phyloP scores from a whole-genome alignment of 176 grass and related monocot species.

The Panicum miliaceum region DNA sequence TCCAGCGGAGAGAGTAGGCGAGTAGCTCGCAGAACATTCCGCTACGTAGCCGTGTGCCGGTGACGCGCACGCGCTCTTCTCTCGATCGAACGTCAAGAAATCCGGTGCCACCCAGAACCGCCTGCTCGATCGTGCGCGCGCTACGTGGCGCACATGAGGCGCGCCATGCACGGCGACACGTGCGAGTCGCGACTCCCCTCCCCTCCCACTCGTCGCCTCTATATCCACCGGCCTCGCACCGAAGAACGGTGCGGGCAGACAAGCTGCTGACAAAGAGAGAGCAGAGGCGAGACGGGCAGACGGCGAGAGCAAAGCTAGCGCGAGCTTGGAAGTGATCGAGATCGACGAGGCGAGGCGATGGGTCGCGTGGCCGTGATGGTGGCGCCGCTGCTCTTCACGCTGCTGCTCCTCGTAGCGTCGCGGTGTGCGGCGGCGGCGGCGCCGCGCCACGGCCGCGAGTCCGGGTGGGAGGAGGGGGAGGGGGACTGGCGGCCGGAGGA shows the following conservation, averaged over 20 bases:
- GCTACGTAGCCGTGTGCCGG: no score
- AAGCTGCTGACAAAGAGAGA: background rate
- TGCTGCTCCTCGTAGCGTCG: constrained; percentile 39
- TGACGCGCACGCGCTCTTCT: no score
- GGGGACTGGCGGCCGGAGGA: constrained; percentile 46
- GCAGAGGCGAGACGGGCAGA: background rate
- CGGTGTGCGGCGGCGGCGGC: constrained; percentile 11
- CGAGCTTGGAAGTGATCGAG: no score
- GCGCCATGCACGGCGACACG: constrained; percentile 54
- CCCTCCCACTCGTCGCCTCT: constrained; percentile 45
- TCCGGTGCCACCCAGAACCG: background rate
- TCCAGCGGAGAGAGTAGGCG: no score
- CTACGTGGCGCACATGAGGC: constrained; percentile 45
- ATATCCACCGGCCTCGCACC: background rate
- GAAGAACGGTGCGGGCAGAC: background rate
- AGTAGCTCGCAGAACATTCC: no score
- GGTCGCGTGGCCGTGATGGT: background rate
- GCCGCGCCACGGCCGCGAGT: constrained; percentile 12
- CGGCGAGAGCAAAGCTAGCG: background rate
- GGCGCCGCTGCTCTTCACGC: constrained; percentile 26
- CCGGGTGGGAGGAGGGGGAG: constrained; percentile 40
- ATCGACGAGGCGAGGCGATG: constrained; percentile 2
- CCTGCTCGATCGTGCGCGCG: constrained; percentile 3
- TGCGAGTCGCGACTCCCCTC: constrained; percentile 2
- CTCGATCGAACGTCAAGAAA: no score